Base-by-base conservation (phyloP, 2,329 filamentous ascomycete genomes). In the Ophiostoma himal-ulmi region DNA sequence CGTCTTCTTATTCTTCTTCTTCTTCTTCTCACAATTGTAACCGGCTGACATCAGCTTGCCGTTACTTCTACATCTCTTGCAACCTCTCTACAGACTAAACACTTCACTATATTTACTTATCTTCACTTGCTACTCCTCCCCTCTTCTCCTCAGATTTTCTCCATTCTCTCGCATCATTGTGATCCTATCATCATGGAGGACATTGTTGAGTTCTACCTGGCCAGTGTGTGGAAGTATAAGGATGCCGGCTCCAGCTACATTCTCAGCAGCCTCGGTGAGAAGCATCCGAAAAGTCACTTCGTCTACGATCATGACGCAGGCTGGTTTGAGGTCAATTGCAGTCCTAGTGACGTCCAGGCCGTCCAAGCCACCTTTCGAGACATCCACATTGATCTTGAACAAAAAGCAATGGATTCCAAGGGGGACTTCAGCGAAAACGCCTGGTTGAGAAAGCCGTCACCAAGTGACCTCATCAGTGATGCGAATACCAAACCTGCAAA, bases 241-340 rank as follows among this genome's bases (percentile, higher is more conserved):
- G 71, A 73, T 5, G 73, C 70, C 6, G 75, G 74, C 17, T 69
- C 76, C 39, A 68, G 73, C 7, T 71, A 71, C 30, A 67, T 78
- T 1, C 70, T 78, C 13, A 57, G 73, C 0, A 64, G 64, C 0
- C 68, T 79, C 20, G 67, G 71, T 14, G 39, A 26, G 5, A 37
- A 71, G 14, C 54, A 78, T 73, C 71, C 74, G 1, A 20, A 70
- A 11, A 73, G 70, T 17, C 68, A 74, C 14, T 76, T 75, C 39
- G 52, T 30, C 2, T 79, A 74, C 52, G 76, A 78, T 3, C 5
- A 39, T 5, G 70, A 73, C 4, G 71, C 72, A 7, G 57, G 65
- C 30, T 77, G 75, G 75, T 76, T 78, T 71, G 74, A 73, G 17
- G 71, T 75, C 4, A 72, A 69, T 3, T 77, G 77, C 67, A 68